These are phyloP conservation scores for Colletotrichum lentis DNA, from an alignment of 2,329 filamentous ascomycete species.

Conservation along the genomic window DNA sequence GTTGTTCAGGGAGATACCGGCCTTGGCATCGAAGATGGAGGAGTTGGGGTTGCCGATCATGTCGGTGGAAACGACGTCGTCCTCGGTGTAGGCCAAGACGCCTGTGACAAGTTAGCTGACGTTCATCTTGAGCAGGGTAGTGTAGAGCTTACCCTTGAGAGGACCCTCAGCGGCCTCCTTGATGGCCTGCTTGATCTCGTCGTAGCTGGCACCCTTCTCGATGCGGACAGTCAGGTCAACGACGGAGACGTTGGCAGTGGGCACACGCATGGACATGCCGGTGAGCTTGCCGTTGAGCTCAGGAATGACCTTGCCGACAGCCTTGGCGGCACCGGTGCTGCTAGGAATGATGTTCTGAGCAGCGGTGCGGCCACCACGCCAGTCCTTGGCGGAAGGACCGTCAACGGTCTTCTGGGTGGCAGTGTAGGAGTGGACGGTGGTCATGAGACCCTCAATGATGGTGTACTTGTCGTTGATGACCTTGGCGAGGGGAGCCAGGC, in stretches of 20 bases:
- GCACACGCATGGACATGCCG: conserved; percentile 99
- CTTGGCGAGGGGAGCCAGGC: conserved; percentile 98
- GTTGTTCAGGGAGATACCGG: conserved; percentile 96
- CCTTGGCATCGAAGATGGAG: conserved; percentile 99
- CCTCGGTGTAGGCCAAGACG: conserved; percentile 94
- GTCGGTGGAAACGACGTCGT: conserved; percentile 94
- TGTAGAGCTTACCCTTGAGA: conserved; percentile 77
- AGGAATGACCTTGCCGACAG: conserved; percentile 99
- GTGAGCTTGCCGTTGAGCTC: conserved; percentile 99
- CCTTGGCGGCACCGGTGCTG: conserved; percentile 99
- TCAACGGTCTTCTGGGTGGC: conserved; percentile 99
- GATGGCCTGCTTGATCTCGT: conserved; percentile 91
- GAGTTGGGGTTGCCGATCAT: conserved; percentile 91
- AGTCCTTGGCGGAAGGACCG: conserved; percentile 97
- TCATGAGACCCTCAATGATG: conserved; percentile 99
- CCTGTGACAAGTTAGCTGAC: conserved; percentile 56
- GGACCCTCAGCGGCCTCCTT: conserved; percentile 85
- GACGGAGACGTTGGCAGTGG: conserved; percentile 98
- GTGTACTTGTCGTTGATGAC: conserved; percentile 98
- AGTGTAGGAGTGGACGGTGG: conserved; percentile 99
- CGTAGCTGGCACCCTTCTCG: conserved; percentile 88
- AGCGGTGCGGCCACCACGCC: conserved; percentile 98
- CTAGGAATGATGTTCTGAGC: conserved; percentile 99
- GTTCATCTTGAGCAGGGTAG: conserved; percentile 11
- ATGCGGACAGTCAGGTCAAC: conserved; percentile 95